Evolutionary conservation across 108 stramenopile genomes (phyloP).

Genomic region (Cyclotella distinguenda): DNA sequence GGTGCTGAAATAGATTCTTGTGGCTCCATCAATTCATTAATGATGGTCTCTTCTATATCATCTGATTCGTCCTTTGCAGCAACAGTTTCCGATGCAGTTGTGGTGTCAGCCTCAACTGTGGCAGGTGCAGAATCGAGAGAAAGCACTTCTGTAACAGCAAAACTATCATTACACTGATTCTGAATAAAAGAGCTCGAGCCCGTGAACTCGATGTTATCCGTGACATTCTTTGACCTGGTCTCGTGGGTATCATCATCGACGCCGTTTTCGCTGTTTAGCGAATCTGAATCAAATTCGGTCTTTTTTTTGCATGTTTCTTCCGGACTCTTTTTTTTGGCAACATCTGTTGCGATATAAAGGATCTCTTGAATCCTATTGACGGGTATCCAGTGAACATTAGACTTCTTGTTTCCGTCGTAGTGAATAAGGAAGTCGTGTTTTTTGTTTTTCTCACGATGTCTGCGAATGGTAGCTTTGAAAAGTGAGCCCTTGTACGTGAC

Average conservation of each 20-base stretch:
- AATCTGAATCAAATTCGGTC: constrained; percentile 2
- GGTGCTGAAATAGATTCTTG: neutral
- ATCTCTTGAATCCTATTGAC: constrained; percentile 35
- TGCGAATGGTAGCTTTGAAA: constrained; percentile 51
- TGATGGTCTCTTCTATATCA: neutral
- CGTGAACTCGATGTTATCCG: too few relatives aligned
- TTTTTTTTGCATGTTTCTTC: constrained; percentile 9
- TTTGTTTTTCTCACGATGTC: constrained; percentile 35
- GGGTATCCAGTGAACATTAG: constrained; percentile 53
- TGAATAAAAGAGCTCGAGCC: too few relatives aligned
- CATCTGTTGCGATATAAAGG: constrained; percentile 22
- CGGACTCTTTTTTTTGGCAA: neutral
- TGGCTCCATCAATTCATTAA: too few relatives aligned
- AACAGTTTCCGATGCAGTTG: neutral
- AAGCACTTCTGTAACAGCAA: neutral
- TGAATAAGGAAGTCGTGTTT: constrained; percentile 48
- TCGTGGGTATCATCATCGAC: neutral
- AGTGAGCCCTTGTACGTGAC: constrained; percentile 41
- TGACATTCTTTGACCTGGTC: neutral
- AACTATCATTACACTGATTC: neutral
- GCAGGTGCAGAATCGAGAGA: too few relatives aligned
- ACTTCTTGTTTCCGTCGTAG: constrained; percentile 55
- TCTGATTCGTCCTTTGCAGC: neutral
- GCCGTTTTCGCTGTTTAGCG: neutral
- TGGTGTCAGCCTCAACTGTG: neutral